These are phyloP conservation scores for Taphrina confusa DNA, from an alignment of 1,139 yeast species.

Conservation along the genomic window DNA sequence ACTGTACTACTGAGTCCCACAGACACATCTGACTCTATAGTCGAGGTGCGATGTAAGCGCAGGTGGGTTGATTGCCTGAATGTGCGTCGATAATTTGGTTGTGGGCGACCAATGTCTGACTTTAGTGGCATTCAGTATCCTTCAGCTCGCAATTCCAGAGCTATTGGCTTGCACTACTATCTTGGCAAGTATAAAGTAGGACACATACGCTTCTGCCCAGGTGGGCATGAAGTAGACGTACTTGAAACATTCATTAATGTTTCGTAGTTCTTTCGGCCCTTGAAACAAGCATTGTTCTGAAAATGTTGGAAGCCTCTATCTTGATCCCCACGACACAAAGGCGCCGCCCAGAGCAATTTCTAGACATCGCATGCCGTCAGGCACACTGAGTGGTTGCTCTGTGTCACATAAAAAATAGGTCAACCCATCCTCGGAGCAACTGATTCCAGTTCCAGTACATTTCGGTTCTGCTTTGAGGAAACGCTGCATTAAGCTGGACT, in stretches of 20 bases:
- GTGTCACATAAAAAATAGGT: slow-evolving; percentile 8
- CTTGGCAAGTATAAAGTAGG: too few relatives aligned
- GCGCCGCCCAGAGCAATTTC: slow-evolving; percentile 9
- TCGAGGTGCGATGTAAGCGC: slow-evolving; percentile 5
- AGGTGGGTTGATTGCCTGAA: slow-evolving; percentile 1
- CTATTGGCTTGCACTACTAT: too few relatives aligned
- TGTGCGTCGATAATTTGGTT: neutral
- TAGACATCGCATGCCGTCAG: slow-evolving; percentile 21
- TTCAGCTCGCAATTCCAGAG: too few relatives aligned
- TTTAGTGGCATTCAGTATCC: neutral
- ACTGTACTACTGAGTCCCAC: neutral
- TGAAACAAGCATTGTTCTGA: too few relatives aligned
- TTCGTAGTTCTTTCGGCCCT: too few relatives aligned
- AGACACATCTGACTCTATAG: neutral
- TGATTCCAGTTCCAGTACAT: slow-evolving; percentile 24
- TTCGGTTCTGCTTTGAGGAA: neutral
- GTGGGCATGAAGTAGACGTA: too few relatives aligned
- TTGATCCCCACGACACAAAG: slow-evolving; percentile 17
- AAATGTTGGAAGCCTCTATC: too few relatives aligned
- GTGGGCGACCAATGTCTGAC: slow-evolving; percentile 8
- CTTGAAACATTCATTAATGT: too few relatives aligned
- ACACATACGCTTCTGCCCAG: too few relatives aligned
- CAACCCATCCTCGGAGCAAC: slow-evolving; percentile 12
- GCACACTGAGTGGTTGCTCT: neutral
- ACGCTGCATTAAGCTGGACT: too few relatives aligned